Conservation (phyloP, 208 protist species). For the Wallacemonas sp. region DNA sequence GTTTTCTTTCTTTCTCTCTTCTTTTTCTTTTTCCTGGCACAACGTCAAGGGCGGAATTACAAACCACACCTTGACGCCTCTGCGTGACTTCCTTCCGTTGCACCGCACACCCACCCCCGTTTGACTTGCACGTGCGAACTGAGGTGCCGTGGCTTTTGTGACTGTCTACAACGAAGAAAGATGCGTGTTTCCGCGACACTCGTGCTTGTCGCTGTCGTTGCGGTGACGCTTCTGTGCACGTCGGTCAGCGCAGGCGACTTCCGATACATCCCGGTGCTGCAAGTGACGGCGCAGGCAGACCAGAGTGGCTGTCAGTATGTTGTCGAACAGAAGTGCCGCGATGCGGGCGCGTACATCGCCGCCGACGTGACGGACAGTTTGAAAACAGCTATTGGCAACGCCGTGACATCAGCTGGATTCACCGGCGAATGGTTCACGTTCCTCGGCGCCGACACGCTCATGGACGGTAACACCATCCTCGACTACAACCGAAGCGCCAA, state of each 20-base stretch:
- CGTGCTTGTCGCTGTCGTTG: neutral
- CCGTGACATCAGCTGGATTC: slow-evolving; percentile 6
- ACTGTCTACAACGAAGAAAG: no score
- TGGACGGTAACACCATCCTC: neutral
- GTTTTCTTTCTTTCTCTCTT: no score
- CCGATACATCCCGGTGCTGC: slow-evolving; percentile 23
- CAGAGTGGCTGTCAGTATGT: slow-evolving; percentile 5
- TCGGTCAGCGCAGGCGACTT: slow-evolving; percentile 10
- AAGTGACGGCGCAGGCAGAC: slow-evolving; percentile 15
- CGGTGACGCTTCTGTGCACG: slow-evolving; percentile 8
- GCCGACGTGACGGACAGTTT: slow-evolving; percentile 17
- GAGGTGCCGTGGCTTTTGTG: no score
- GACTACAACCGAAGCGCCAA: neutral
- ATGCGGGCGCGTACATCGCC: slow-evolving; percentile 25
- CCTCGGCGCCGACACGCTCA: slow-evolving; percentile 21
- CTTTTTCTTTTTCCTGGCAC: neutral
- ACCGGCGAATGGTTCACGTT: slow-evolving; percentile 27
- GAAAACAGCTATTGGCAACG: slow-evolving; percentile 16
- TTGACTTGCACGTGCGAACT: no score
- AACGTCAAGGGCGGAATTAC: no score
- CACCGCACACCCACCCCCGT: no score
- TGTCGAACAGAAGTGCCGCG: slow-evolving; percentile 15
- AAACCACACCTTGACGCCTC: no score
- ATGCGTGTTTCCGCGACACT: neutral
- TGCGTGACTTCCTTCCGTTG: no score